These are phyloP conservation scores for Backusella morwellensis DNA, from an alignment of 192 early-diverging fungal species.

Conservation along the genomic window DNA sequence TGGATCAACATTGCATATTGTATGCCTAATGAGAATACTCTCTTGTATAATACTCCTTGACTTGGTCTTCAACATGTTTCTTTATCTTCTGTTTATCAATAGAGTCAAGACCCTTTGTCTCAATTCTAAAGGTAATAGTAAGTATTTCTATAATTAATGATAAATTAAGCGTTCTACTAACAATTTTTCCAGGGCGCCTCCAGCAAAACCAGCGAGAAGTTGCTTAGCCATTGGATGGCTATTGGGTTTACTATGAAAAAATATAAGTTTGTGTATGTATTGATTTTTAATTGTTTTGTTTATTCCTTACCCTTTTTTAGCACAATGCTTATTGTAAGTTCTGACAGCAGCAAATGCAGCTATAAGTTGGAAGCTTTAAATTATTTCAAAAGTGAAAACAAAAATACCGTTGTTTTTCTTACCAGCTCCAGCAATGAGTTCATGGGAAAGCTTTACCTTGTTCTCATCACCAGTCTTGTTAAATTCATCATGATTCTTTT, in stretches of 20 bases:
- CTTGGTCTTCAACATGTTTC: conserved; percentile 41
- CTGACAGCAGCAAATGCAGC: conserved; percentile 30
- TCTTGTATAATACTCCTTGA: conserved; percentile 26
- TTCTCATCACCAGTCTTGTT: not conserved
- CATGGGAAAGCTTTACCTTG: not conserved
- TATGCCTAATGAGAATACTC: no score
- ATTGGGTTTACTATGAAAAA: conserved; percentile 16
- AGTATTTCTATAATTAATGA: not conserved
- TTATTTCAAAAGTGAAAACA: not conserved
- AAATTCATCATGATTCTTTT: not conserved
- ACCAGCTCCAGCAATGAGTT: conserved; percentile 10
- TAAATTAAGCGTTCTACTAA: not conserved
- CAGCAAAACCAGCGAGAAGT: conserved; percentile 38
- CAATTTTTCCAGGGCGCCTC: conserved; percentile 39
- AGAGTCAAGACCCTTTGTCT: conserved; percentile 49
- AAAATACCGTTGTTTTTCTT: not conserved
- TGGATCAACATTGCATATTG: no score
- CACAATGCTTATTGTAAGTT: conserved; percentile 28
- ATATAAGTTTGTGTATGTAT: not conserved
- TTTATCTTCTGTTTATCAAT: conserved; percentile 47
- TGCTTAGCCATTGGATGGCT: conserved; percentile 39
- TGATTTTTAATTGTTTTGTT: not conserved
- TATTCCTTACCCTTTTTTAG: conserved; percentile 16
- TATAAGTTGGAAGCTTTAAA: not conserved
- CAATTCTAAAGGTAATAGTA: conserved; percentile 7